A percentile compares a stretch with the other conserved stretches of the same genome.
Conservation (phyloP, 768 basidiomycete species). For the Lactarius indigo region DNA sequence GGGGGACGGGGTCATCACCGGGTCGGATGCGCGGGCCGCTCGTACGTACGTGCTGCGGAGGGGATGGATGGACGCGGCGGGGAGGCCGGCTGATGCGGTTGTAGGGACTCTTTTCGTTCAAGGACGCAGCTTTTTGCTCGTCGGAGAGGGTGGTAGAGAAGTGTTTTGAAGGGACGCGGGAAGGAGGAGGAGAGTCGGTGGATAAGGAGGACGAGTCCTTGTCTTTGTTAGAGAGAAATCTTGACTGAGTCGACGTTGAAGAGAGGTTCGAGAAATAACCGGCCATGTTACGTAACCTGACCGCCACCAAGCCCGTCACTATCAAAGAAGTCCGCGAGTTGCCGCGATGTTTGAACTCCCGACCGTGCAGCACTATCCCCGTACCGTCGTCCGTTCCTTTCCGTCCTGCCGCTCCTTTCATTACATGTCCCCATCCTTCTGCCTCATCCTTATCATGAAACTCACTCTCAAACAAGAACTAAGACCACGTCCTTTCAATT, state of each 20-base stretch:
- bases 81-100: constrained; percentile 34
- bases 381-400: neutral
- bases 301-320: neutral
- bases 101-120: constrained; percentile 41
- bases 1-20: neutral
- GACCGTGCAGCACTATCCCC: neutral
- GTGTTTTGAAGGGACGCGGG: constrained; percentile 64
- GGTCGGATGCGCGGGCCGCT: neutral
- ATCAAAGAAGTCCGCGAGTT: neutral
- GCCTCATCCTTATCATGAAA: constrained; percentile 49
- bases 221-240: constrained; percentile 55
- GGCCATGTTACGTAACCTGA: constrained; percentile 42
- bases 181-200: constrained; percentile 29
- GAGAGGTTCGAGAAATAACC: constrained; percentile 85
- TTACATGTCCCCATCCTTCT: neutral
- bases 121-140: constrained; percentile 39
- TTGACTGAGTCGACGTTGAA: constrained; percentile 54
- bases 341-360: neutral
- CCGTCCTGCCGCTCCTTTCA: neutral
- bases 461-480: constrained; percentile 80
- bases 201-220: constrained; percentile 20
- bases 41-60: constrained; percentile 84
- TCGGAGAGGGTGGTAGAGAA: constrained; percentile 61
- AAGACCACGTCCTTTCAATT: constrained; percentile 76
- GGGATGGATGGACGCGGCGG: constrained; percentile 55